Conservation (phyloP, 2,329 filamentous ascomycete genomes). For the Fusarium sp. region DNA sequence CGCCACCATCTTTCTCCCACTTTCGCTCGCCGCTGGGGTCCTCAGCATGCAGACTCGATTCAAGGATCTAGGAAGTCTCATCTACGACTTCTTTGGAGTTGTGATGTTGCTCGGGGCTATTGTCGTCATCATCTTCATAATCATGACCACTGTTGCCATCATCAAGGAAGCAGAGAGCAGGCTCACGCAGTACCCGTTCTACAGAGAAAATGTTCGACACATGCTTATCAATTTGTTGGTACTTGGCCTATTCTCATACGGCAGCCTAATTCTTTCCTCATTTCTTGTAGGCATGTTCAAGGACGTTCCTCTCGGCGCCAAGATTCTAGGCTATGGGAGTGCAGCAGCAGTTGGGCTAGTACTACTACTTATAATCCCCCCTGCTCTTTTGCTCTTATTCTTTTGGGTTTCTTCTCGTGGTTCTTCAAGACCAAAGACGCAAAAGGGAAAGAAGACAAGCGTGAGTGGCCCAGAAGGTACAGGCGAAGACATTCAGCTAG, state of each 20-base stretch:
- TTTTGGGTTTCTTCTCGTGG: background rate
- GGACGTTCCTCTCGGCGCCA: background rate
- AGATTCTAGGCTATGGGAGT: background rate
- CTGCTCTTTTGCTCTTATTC: background rate
- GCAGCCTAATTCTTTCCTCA: background rate
- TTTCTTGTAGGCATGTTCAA: conserved; percentile 6
- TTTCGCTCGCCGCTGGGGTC: conserved; percentile 6
- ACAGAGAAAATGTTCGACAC: background rate
- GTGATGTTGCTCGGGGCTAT: background rate
- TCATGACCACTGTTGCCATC: background rate
- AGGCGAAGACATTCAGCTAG: background rate
- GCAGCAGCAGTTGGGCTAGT: background rate
- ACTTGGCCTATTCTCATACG: background rate
- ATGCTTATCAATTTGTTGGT: background rate
- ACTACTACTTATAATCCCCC: background rate
- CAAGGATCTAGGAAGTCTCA: background rate
- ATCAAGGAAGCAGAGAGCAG: background rate
- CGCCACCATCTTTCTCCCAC: conserved; percentile 7
- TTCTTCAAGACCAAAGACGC: background rate
- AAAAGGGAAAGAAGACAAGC: background rate
- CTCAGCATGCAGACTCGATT: conserved; percentile 16
- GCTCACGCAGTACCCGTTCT: background rate
- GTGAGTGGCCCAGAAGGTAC: background rate
- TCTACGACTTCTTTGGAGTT: conserved; percentile 11
- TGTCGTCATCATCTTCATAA: background rate